Evolutionary conservation across 164 flowering plant species (phyloP).

Genomic region (Magnolia sinica): DNA sequence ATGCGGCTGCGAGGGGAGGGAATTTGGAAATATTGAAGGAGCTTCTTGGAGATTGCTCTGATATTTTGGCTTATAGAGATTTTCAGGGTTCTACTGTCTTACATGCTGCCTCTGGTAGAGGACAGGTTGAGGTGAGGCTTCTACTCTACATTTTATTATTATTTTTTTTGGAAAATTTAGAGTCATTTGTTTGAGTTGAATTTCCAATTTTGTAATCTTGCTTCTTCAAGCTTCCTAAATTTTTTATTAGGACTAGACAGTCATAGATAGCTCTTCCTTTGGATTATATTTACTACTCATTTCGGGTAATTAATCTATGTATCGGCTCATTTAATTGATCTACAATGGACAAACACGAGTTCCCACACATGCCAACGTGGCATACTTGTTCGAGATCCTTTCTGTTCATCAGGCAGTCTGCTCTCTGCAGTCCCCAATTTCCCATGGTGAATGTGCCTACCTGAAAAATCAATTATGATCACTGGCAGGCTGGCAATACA

Average conservation of each 20-base stretch:
- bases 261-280: background rate
- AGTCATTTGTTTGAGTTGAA: background rate
- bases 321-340: too few species aligned
- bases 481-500: too few species aligned
- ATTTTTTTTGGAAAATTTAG: background rate
- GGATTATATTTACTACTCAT: too few species aligned
- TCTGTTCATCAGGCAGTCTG: too few species aligned
- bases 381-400: too few species aligned
- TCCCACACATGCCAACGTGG: too few species aligned
- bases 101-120: constrained; percentile 84
- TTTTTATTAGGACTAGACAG: background rate
- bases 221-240: background rate
- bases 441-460: too few species aligned
- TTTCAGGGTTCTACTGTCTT: constrained; percentile 65
- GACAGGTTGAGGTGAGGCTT: constrained; percentile 78
- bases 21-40: constrained; percentile 67
- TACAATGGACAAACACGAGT: too few species aligned
- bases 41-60: constrained; percentile 44
- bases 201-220: background rate
- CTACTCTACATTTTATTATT: background rate
- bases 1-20: constrained; percentile 92
- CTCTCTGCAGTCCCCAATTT: too few species aligned
- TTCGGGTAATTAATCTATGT: too few species aligned
- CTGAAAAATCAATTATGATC: too few species aligned
- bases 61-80: constrained; percentile 62